phyloP scores from a whole-genome alignment of 1,139 yeast species.

The Debaryomyces coudertii region DNA sequence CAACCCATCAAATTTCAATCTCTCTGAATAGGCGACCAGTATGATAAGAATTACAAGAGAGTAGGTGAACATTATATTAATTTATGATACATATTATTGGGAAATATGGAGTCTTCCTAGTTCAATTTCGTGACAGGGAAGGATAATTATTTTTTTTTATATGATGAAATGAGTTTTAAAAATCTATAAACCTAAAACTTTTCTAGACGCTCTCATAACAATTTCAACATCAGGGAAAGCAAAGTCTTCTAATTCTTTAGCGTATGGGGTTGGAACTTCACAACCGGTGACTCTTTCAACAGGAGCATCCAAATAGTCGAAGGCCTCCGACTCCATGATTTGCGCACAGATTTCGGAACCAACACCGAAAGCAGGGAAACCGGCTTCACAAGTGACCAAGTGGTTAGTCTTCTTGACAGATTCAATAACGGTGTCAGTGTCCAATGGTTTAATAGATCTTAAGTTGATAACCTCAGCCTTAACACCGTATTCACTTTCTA shows the following conservation, averaged over 20 bases:
- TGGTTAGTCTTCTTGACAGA: constrained; percentile 97
- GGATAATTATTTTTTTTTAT: background rate
- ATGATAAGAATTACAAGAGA: background rate
- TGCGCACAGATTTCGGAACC: constrained; percentile 98
- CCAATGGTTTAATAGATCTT: constrained; percentile 97
- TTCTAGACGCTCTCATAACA: constrained; percentile 87
- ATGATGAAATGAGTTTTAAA: constrained; percentile 2
- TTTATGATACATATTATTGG: constrained; percentile 9
- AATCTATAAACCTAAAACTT: constrained; percentile 71
- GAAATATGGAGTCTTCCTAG: constrained; percentile 5
- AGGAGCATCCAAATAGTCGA: constrained; percentile 98
- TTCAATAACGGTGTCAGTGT: constrained; percentile 79
- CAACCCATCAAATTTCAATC: no score
- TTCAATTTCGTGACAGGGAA: constrained; percentile 6
- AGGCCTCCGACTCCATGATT: constrained; percentile 97
- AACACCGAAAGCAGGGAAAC: constrained; percentile 98
- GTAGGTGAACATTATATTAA: constrained; percentile 6
- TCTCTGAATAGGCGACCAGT: no score
- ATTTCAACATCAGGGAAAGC: constrained; percentile 98
- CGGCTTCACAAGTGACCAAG: constrained; percentile 93
- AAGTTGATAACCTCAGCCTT: constrained; percentile 93
- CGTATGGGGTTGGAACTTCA: constrained; percentile 99
- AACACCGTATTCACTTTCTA: constrained; percentile 83
- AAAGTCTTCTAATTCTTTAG: constrained; percentile 93
- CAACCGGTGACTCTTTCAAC: constrained; percentile 99